Evolutionary conservation across 306 rosid species (phyloP), one percentile per base, ranked within the genome.

Genomic region (Malus fusca): DNA sequence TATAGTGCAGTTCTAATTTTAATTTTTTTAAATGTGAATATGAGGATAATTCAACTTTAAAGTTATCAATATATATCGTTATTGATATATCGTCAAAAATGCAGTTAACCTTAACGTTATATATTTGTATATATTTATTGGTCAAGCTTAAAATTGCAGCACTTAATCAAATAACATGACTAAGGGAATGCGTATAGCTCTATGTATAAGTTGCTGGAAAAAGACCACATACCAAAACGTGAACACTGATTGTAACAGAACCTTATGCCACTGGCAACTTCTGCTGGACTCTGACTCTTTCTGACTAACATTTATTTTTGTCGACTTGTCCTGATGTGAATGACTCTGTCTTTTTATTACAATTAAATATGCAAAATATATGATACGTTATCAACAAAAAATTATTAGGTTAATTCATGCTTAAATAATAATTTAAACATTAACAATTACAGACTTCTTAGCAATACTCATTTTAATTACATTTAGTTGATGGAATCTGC

Each of bases 341-440:
- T 26, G 10, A 61, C 4, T 35, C 0, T 26, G 10, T 61, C 21
- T 61, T 6, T 35, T 6, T 37, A 7, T 37, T 7, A 1, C 0
- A 37, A 35, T 35, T 37, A 37, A 37, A 37, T 37, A 7, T 37
- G 1, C 10, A 37, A 37, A 37, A 7, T 35, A 7, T 7, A 37
- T 37, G 9, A 37, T 37, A 37, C 0, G 10, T 0, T 7, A 7
- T 7, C 42, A 37, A 37, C 42, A 37, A 7, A 35, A 35, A 37
- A 7, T 37, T 7, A 37, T 0, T 0, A 37, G 2, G 2, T 6
- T 37, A 37, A 7, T 37, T 37, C 8, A 37, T 7, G 0, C 0
- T 37, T 37, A 37, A 37, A 37, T 37, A 37, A 37, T 7, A 7
- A 37, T 37, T 35, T 35, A 35, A 35, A 1, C 0, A 35, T 35